Conservation (phyloP, 179 eudicot genomes). For the Silene noctiflora region DNA sequence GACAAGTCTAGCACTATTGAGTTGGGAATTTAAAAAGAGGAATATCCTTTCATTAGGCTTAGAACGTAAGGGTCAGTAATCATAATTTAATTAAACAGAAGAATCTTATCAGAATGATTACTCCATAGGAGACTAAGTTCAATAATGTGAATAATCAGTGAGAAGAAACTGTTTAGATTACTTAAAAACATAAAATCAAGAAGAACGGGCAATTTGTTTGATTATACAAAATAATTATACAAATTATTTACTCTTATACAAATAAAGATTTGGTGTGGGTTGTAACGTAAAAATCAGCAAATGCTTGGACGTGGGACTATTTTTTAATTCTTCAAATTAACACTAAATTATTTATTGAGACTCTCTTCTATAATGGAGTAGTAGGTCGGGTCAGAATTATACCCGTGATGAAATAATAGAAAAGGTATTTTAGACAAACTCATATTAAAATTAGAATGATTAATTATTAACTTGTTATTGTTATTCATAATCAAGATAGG, state of each 20-base stretch:
- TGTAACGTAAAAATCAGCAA: background rate
- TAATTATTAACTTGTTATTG: too few relatives aligned
- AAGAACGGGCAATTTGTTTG: background rate
- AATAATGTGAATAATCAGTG: slow-evolving; percentile 25
- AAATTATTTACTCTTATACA: too few relatives aligned
- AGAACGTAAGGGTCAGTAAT: slow-evolving; percentile 2
- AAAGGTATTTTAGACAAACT: too few relatives aligned
- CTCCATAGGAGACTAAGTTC: slow-evolving; percentile 15
- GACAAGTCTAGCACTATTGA: background rate
- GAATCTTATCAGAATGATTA: slow-evolving; percentile 2
- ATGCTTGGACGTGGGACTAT: slow-evolving; percentile 32
- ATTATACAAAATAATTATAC: background rate
- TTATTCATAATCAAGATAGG: too few relatives aligned
- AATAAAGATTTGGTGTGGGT: slow-evolving; percentile 26
- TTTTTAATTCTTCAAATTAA: background rate
- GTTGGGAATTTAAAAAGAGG: slow-evolving; percentile 16
- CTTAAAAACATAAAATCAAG: background rate
- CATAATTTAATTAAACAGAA: slow-evolving; percentile 1
- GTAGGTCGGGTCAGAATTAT: too few relatives aligned
- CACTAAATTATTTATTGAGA: background rate
- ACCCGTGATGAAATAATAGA: too few relatives aligned
- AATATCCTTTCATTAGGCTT: slow-evolving; percentile 3
- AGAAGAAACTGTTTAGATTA: slow-evolving; percentile 17
- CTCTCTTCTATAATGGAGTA: too few relatives aligned
- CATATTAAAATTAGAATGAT: too few relatives aligned